These are phyloP conservation scores for Trametes cubensis DNA, from an alignment of 768 basidiomycete species.

Conservation along the genomic window DNA sequence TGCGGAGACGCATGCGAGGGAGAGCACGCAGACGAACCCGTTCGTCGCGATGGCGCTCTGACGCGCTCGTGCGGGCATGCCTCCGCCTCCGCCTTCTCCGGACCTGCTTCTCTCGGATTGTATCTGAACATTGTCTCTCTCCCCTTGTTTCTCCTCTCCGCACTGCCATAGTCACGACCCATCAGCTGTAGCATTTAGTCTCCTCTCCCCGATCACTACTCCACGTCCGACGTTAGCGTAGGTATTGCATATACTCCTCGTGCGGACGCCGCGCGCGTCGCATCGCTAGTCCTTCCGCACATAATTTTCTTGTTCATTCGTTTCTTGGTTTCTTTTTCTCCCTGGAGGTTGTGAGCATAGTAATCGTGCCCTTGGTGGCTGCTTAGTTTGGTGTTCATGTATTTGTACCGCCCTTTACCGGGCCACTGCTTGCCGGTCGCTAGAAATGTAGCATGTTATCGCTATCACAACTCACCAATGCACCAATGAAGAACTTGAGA, in stretches of 20 bases:
- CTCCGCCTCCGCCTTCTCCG: background rate
- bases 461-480: too few relatives aligned
- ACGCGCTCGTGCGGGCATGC: slow-evolving; percentile 1
- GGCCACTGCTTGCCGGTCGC: background rate
- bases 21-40: slow-evolving; percentile 55
- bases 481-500: too few relatives aligned
- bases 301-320: background rate
- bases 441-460: background rate
- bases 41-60: slow-evolving; percentile 44
- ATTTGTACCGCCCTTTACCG: background rate
- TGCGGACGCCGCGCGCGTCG: background rate
- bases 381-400: background rate
- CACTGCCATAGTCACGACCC: too few relatives aligned
- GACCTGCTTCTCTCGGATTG: background rate
- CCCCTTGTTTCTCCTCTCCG: background rate
- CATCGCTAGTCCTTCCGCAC: background rate
- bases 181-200: slow-evolving; percentile 10
- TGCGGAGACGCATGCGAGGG: slow-evolving; percentile 34
- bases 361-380: too few relatives aligned
- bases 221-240: too few relatives aligned
- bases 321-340: background rate
- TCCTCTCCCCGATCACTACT: background rate
- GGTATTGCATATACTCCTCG: background rate
- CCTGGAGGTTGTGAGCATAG: background rate
- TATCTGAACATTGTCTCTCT: slow-evolving; percentile 3